These are phyloP conservation scores for Dothistroma pini DNA, from an alignment of 2,329 filamentous ascomycete species.

Conservation along the genomic window DNA sequence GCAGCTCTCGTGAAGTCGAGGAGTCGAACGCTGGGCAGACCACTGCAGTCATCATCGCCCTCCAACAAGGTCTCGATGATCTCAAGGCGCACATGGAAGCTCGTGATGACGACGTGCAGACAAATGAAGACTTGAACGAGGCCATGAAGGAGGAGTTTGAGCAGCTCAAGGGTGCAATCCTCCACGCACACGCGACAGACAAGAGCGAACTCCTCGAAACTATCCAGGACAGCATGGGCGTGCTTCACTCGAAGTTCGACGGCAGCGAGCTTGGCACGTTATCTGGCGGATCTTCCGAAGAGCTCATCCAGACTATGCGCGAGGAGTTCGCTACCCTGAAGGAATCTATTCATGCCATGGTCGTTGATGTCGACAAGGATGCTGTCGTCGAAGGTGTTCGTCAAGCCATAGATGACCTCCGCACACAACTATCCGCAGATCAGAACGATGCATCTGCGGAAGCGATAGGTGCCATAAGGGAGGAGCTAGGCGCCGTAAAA, in stretches of 20 bases:
- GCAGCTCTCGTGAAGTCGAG: conserved; percentile 32
- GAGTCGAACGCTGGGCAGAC: conserved; percentile 23
- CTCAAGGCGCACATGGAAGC: conserved; percentile 28
- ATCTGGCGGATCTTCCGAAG: conserved; percentile 39
- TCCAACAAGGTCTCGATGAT: conserved; percentile 33
- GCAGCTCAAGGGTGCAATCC: conserved; percentile 72
- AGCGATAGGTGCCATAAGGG: conserved; percentile 41
- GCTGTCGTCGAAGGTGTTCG: conserved; percentile 66
- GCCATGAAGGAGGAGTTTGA: conserved; percentile 80
- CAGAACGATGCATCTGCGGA: conserved; percentile 42
- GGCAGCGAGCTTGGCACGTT: conserved; percentile 32
- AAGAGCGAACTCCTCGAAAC: conserved; percentile 62
- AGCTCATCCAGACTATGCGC: conserved; percentile 50
- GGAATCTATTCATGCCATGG: conserved; percentile 52
- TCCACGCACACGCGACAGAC: conserved; percentile 54
- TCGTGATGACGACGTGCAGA: conserved; percentile 27
- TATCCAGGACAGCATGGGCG: conserved; percentile 52
- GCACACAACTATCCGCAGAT: conserved; percentile 37
- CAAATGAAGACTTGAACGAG: conserved; percentile 53
- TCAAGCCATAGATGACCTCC: conserved; percentile 43
- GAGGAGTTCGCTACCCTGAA: conserved; percentile 61
- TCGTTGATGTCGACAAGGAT: conserved; percentile 50
- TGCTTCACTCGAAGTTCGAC: conserved; percentile 44
- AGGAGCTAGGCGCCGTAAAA: conserved; percentile 43
- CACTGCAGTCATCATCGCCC: conserved; percentile 31